Conservation (phyloP, 2,329 filamentous ascomycete genomes). For the Cladophialophora immunda region DNA sequence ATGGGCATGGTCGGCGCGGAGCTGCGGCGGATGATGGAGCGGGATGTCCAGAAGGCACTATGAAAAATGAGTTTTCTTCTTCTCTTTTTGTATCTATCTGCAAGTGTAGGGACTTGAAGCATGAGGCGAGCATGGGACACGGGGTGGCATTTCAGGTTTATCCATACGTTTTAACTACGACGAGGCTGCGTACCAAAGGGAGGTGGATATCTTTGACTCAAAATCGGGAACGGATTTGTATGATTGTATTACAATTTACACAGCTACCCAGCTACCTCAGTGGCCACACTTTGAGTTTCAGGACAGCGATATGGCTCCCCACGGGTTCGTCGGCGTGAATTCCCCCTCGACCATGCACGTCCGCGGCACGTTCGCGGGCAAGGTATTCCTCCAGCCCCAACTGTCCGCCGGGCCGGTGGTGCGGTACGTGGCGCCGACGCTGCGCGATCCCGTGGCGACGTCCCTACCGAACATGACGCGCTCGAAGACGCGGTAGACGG, state of each 20-base stretch:
- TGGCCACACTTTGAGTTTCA: neutral
- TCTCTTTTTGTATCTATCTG: neutral
- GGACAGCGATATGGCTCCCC: neutral
- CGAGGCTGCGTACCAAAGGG: too few relatives aligned
- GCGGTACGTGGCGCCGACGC: constrained; percentile 12
- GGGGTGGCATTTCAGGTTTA: too few relatives aligned
- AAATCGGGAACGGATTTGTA: too few relatives aligned
- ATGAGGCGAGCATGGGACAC: neutral
- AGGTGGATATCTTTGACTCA: too few relatives aligned
- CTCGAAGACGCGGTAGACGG: constrained; percentile 63
- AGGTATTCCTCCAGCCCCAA: constrained; percentile 30
- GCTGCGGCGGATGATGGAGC: constrained; percentile 9
- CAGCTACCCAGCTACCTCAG: too few relatives aligned
- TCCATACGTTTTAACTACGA: too few relatives aligned
- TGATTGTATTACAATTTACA: too few relatives aligned
- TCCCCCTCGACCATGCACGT: constrained; percentile 27
- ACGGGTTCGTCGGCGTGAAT: constrained; percentile 15
- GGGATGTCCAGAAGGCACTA: neutral
- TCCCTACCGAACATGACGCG: constrained; percentile 61
- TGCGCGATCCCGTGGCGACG: constrained; percentile 60
- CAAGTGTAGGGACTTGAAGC: too few relatives aligned
- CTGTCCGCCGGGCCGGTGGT: constrained; percentile 27
- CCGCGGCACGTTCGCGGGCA: constrained; percentile 15
- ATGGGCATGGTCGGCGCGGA: constrained; percentile 27
- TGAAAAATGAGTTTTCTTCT: neutral